phyloP scores from a whole-genome alignment of 176 grass and related monocot species.

The Phyllostachys edulis region DNA sequence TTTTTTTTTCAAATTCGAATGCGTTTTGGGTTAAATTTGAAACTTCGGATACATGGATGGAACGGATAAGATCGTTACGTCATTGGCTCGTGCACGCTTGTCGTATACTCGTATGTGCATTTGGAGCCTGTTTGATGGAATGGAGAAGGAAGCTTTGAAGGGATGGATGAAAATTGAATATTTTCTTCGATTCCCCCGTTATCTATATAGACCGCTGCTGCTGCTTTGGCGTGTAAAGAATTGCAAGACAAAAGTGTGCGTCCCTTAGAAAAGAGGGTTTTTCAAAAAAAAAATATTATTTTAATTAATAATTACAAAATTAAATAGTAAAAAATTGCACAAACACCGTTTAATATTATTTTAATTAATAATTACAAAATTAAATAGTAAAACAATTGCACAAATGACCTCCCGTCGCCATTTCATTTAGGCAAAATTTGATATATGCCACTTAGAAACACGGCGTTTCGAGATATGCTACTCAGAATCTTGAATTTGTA shows the following conservation, averaged over 20 bases:
- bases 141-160: constrained; percentile 41
- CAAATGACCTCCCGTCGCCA: no score
- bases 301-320: no score
- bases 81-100: constrained; percentile 22
- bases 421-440: no score
- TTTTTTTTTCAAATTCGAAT: not conserved
- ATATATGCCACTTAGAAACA: no score
- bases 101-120: not conserved
- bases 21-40: not conserved
- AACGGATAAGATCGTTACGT: not conserved
- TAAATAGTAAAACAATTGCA: no score
- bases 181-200: constrained; percentile 16
- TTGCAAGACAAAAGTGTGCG: not conserved
- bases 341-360: no score
- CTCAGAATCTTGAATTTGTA: no score
- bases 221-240: constrained; percentile 55
- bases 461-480: no score
- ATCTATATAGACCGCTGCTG: not conserved
- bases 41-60: not conserved
- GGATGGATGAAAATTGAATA: not conserved
- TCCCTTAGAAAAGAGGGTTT: not conserved
- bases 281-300: no score
- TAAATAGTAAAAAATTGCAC: no score
- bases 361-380: no score
- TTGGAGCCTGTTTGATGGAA: constrained; percentile 17